Conservation (phyloP, 139 green algal genomes). For the Tetratostichococcus sp. region DNA sequence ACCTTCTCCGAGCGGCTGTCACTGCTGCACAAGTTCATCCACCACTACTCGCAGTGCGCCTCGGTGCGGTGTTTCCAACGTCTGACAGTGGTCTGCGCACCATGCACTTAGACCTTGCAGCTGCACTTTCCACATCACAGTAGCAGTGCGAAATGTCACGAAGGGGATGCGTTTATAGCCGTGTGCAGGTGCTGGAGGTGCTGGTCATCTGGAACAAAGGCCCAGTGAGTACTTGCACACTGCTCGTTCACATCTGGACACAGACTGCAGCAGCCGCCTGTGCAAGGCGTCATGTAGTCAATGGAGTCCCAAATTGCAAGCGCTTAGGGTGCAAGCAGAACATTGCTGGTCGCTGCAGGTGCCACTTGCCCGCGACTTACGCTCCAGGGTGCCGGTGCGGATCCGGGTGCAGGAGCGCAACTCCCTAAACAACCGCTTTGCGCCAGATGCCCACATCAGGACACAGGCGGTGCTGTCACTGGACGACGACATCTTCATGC, state of each 20-base stretch:
- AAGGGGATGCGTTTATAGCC: too few relatives aligned
- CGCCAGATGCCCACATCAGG: constrained; percentile 22
- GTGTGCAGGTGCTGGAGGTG: constrained; percentile 14
- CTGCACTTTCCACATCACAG: too few relatives aligned
- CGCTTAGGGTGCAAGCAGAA: too few relatives aligned
- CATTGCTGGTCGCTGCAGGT: too few relatives aligned
- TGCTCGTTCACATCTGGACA: too few relatives aligned
- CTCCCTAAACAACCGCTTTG: constrained; percentile 52
- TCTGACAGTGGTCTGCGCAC: too few relatives aligned
- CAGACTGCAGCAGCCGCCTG: too few relatives aligned
- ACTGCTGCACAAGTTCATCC: constrained; percentile 37
- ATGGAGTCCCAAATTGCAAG: too few relatives aligned
- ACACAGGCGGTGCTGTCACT: constrained; percentile 31
- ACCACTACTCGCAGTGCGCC: constrained; percentile 41
- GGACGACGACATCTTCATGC: constrained; percentile 22
- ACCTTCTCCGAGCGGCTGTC: constrained; percentile 32
- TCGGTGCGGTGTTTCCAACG: constrained; percentile 16
- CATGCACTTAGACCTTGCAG: too few relatives aligned
- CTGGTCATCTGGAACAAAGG: constrained; percentile 50
- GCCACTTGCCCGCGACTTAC: constrained; percentile 10
- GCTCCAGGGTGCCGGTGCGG: constrained; percentile 28
- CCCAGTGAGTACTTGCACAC: background rate
- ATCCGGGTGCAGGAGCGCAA: constrained; percentile 35
- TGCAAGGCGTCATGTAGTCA: too few relatives aligned
- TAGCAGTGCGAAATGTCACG: too few relatives aligned